Conservation (phyloP, 768 basidiomycete genomes). For the Tricholoma bakamatsutake region DNA sequence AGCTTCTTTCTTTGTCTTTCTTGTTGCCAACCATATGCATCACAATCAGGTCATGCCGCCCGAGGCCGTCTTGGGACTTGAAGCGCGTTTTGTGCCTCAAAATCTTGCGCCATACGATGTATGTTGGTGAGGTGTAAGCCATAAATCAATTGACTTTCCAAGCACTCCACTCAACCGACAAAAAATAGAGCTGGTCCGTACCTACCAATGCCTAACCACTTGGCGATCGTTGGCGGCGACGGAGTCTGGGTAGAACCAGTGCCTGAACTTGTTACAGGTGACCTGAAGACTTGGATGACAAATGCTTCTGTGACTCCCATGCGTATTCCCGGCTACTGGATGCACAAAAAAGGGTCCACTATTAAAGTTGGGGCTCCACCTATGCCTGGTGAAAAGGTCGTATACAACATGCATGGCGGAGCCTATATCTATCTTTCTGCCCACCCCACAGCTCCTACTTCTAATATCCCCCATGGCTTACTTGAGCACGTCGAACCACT, state of each 20-base stretch:
- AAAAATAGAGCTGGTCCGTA: conserved; percentile 30
- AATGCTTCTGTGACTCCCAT: conserved; percentile 33
- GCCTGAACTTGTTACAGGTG: conserved; percentile 37
- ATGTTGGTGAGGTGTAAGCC: conserved; percentile 22
- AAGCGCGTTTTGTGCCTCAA: conserved; percentile 33
- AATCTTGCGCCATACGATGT: conserved; percentile 24
- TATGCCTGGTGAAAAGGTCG: conserved; percentile 46
- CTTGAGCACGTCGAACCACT: conserved; percentile 38
- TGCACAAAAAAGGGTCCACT: conserved; percentile 34
- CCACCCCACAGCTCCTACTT: conserved; percentile 45
- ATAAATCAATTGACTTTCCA: neutral
- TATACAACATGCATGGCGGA: conserved; percentile 63
- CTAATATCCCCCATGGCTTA: conserved; percentile 40
- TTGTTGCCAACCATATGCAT: neutral
- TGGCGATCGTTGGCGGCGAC: conserved; percentile 36
- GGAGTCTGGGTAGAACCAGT: conserved; percentile 45
- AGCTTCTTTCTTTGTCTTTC: neutral
- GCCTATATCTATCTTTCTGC: conserved; percentile 50
- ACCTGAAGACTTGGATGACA: conserved; percentile 35
- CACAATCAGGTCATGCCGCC: conserved; percentile 32
- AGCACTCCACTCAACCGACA: neutral
- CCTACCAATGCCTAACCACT: conserved; percentile 27
- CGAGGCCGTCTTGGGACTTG: conserved; percentile 41
- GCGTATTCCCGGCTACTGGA: conserved; percentile 54
- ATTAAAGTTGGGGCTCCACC: conserved; percentile 33